Conservation (phyloP, 1,139 yeast genomes). For the Pichiaceae sp. region DNA sequence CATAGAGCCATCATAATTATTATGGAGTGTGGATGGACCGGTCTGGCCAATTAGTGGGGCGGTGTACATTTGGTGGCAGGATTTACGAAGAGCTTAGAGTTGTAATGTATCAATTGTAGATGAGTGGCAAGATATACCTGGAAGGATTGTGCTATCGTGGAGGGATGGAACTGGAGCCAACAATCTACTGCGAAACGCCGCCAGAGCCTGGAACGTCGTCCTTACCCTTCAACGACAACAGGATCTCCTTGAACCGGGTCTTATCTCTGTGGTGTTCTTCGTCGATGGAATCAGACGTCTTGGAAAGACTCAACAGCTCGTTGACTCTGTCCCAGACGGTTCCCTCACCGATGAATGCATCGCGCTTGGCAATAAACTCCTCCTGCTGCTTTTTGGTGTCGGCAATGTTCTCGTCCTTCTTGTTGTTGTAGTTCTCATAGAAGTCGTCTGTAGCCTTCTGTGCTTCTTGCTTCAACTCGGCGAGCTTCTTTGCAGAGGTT, state of each 20-base stretch:
- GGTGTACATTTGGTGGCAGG: no score
- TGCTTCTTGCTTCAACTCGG: conserved; percentile 71
- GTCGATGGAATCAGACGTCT: conserved; percentile 21
- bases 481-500: conserved; percentile 56
- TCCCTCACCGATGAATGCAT: conserved; percentile 60
- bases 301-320: conserved; percentile 33
- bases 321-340: conserved; percentile 86
- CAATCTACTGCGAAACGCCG: conserved; percentile 27
- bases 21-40: no score
- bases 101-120: no score
- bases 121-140: no score
- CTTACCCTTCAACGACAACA: conserved; percentile 60
- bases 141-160: no score
- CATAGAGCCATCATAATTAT: no score
- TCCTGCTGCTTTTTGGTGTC: conserved; percentile 63
- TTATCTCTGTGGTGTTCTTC: conserved; percentile 42
- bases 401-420: conserved; percentile 66
- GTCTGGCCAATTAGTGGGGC: no score
- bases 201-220: conserved; percentile 62
- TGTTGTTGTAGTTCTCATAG: conserved; percentile 84
- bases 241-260: conserved; percentile 60
- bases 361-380: conserved; percentile 68
- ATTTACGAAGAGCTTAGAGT: no score
- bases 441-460: conserved; percentile 84
- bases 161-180: no score